Evolutionary conservation across 2,329 filamentous ascomycete genomes (phyloP).

Genomic region (Diaporthe helianthi): DNA sequence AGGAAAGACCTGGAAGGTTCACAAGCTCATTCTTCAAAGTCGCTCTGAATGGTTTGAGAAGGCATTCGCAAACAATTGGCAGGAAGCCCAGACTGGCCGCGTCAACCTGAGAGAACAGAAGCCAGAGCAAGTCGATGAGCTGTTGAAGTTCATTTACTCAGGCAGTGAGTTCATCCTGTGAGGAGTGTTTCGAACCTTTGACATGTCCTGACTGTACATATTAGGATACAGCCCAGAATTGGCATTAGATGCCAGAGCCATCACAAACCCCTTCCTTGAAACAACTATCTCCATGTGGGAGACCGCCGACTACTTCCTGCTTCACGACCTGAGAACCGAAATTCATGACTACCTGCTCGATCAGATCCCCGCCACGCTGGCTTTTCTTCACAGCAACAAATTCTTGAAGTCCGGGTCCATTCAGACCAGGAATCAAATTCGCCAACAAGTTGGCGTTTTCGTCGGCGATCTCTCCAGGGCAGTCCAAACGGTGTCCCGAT

Average conservation of each 20-base stretch:
- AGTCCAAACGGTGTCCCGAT: not conserved
- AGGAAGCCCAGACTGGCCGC: not conserved
- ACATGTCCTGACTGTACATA: not conserved
- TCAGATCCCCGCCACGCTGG: not conserved
- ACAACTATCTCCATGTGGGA: not conserved
- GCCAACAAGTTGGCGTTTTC: not conserved
- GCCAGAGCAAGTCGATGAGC: not conserved
- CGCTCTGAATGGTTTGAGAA: constrained; percentile 1
- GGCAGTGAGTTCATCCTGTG: not conserved
- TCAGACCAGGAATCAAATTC: too few relatives aligned
- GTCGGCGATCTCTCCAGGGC: not conserved
- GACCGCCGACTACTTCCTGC: constrained; percentile 13
- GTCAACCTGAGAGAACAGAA: not conserved
- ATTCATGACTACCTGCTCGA: not conserved
- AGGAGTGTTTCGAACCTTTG: not conserved
- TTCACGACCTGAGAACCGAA: not conserved
- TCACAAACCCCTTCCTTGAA: not conserved
- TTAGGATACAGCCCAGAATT: not conserved
- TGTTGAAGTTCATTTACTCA: not conserved
- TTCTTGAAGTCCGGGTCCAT: not conserved
- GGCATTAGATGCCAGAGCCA: not conserved
- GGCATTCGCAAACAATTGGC: not conserved
- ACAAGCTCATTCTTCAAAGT: not conserved
- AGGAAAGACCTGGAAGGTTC: not conserved
- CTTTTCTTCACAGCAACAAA: not conserved